Evolutionary conservation across 2,329 filamentous ascomycete species (phyloP), one percentile per base, ranked within the genome.

Genomic region (Diaporthe velutina): DNA sequence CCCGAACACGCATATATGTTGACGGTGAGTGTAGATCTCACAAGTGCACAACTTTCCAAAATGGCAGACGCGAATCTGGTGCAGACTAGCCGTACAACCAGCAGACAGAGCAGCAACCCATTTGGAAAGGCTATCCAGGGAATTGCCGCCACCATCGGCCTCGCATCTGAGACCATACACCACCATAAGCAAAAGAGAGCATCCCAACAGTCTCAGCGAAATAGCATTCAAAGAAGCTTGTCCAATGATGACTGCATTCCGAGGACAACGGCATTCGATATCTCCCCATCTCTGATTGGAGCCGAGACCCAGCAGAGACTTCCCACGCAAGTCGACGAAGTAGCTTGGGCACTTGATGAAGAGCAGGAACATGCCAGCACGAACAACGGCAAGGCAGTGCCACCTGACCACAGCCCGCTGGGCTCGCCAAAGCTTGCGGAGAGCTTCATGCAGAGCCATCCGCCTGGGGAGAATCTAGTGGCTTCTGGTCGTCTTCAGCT

Each of bases 401-500:
- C 48, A 30, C 6, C 17, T 38, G 19, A 40, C 10, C 40, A 22
- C 9, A 73, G 28, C 5, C 55, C 61, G 1, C 45, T 30, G 25
- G 52, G 42, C 55, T 67, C 28, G 1, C 64, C 71, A 12, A 38
- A 35, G 45, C 74, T 74, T 25, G 64, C 61, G 22, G 71, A 55
- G 15, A 40, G 38, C 45, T 74, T 75, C 38, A 35, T 75, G 4
- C 25, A 33, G n/a, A 54, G 60, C n/a, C 71, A 75, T 28, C 54
- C 40, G 22, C 4, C 58, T 7, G 10, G n/a, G 22, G 6, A 48
- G 8, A 25, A 10, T 25, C 38, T 54, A 7, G 9, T 28, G 8
- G 30, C 40, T 17, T 17, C 38, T 4, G n/a, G 28, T 8, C 73
- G 58, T 38, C 78, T 87, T 1, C 81, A 83, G n/a, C 83, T 83